Conservation (phyloP, 176 grass and related monocot species). For the Guadua angustifolia region DNA sequence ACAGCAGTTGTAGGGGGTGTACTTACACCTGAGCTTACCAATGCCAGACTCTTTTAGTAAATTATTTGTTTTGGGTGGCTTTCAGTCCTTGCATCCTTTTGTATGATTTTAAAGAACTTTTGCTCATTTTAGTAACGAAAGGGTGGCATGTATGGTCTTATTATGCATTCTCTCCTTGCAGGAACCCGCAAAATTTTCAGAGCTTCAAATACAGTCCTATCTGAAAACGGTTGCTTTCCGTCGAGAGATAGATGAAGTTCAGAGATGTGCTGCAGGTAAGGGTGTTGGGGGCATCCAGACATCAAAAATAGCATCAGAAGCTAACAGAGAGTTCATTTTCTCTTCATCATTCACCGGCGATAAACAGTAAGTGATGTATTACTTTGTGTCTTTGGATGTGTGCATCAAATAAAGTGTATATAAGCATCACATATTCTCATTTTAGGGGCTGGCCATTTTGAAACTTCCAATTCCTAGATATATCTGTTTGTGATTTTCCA, state of each 20-base stretch:
- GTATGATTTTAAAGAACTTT: neutral
- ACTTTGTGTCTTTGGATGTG: slow-evolving; percentile 34
- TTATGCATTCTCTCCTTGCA: slow-evolving; percentile 44
- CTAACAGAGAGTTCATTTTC: slow-evolving; percentile 97
- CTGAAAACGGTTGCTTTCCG: slow-evolving; percentile 98
- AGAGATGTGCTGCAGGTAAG: slow-evolving; percentile 70
- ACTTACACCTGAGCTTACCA: too few relatives aligned
- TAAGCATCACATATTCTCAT: neutral
- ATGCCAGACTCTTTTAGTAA: neutral
- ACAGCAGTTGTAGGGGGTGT: too few relatives aligned
- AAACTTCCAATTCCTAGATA: neutral
- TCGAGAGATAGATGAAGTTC: slow-evolving; percentile 88
- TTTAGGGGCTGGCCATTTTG: slow-evolving; percentile 10
- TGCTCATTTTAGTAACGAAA: slow-evolving; percentile 3
- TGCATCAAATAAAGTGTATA: neutral
- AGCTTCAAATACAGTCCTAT: slow-evolving; percentile 98
- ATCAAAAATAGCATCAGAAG: slow-evolving; percentile 92
- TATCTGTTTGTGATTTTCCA: slow-evolving; percentile 29
- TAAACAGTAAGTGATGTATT: slow-evolving; percentile 76
- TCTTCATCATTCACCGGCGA: slow-evolving; percentile 95
- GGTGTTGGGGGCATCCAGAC: slow-evolving; percentile 85
- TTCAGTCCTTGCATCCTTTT: neutral
- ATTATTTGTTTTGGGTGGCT: slow-evolving; percentile 23
- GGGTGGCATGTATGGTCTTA: neutral
- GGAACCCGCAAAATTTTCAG: slow-evolving; percentile 93